A percentile compares a stretch with the other conserved stretches of the same genome.
Evolutionary conservation across 2,329 filamentous ascomycete species (phyloP).

Genomic region (Graphiopsis chlorocephala): DNA sequence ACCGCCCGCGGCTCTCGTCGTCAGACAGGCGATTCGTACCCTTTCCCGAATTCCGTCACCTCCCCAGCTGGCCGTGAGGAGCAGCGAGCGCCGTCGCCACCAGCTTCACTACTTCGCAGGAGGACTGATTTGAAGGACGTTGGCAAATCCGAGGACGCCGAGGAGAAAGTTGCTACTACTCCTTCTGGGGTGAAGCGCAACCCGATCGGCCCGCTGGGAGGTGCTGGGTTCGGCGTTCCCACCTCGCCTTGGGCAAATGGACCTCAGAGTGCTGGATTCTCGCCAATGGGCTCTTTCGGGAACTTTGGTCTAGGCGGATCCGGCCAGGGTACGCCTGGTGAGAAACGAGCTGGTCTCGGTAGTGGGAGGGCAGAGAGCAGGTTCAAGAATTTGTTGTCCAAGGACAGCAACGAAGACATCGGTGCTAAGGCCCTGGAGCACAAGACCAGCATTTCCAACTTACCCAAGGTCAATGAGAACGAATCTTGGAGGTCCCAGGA

Average conservation of each 20-base stretch:
- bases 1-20: constrained; percentile 67
- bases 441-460: constrained; percentile 52
- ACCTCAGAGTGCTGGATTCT: constrained; percentile 61
- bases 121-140: constrained; percentile 61
- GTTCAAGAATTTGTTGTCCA: constrained; percentile 79
- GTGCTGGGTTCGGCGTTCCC: constrained; percentile 46
- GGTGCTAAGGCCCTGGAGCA: constrained; percentile 46
- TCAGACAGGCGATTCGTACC: constrained; percentile 74
- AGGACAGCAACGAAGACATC: constrained; percentile 67
- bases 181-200: constrained; percentile 58
- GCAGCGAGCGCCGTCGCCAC: constrained; percentile 57
- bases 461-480: constrained; percentile 55
- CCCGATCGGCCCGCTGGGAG: constrained; percentile 51
- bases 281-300: constrained; percentile 81
- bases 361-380: constrained; percentile 73
- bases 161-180: constrained; percentile 35
- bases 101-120: constrained; percentile 58
- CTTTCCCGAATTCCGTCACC: constrained; percentile 49
- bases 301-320: constrained; percentile 68
- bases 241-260: constrained; percentile 59
- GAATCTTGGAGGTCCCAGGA: constrained; percentile 46
- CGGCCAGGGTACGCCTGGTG: constrained; percentile 52
- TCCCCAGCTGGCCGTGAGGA: constrained; percentile 68
- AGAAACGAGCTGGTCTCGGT: constrained; percentile 69
- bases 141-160: constrained; percentile 30